phyloP scores from a whole-genome alignment of 2,329 filamentous ascomycete species.

The Colletotrichum lupini region DNA sequence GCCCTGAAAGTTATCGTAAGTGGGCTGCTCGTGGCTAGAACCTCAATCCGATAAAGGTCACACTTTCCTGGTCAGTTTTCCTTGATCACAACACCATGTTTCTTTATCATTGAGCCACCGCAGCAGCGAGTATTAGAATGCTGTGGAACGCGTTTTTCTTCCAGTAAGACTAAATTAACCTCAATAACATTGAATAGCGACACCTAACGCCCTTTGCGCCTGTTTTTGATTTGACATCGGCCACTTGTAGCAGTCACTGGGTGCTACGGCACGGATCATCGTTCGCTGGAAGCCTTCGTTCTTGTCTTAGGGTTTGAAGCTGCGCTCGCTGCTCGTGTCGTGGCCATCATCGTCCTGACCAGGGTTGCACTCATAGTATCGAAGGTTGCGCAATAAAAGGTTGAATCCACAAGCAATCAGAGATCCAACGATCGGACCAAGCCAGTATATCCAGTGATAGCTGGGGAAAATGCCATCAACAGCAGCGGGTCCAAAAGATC shows the following conservation, averaged over 20 bases:
- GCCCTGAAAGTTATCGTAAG: too few relatives aligned
- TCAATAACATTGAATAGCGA: too few relatives aligned
- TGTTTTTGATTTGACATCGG: not conserved
- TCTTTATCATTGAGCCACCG: too few relatives aligned
- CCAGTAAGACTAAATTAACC: too few relatives aligned
- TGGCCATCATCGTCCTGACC: constrained; percentile 55
- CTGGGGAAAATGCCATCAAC: constrained; percentile 51
- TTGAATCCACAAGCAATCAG: constrained; percentile 62
- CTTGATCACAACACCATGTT: rapidly evolving
- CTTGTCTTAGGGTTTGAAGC: not conserved
- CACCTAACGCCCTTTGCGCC: too few relatives aligned
- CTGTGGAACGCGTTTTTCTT: too few relatives aligned
- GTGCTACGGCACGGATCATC: not conserved
- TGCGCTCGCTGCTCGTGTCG: not conserved
- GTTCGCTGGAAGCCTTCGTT: not conserved
- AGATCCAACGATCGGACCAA: constrained; percentile 63
- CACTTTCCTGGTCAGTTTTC: too few relatives aligned
- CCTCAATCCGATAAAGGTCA: too few relatives aligned
- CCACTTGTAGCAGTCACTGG: not conserved
- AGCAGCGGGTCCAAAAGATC: constrained; percentile 61
- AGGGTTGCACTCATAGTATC: constrained; percentile 63
- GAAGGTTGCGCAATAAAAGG: constrained; percentile 60
- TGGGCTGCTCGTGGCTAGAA: too few relatives aligned
- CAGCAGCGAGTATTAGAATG: too few relatives aligned
- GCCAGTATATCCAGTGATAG: constrained; percentile 67